phyloP scores from a whole-genome alignment of 306 rosid species.

The Ammopiptanthus mongolicus region DNA sequence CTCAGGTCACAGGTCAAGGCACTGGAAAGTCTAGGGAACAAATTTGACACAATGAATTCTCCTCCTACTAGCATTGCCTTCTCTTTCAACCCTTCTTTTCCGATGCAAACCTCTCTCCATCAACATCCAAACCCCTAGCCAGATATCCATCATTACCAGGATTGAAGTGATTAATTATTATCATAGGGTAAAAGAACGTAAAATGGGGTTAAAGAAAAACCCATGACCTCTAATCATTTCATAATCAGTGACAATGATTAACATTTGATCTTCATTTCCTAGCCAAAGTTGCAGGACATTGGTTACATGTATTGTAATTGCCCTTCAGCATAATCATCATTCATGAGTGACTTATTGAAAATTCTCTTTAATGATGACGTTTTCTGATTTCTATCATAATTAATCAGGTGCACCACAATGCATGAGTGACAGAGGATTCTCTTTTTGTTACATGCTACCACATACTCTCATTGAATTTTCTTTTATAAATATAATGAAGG shows the following conservation, averaged over 20 bases:
- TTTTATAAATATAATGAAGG: neutral
- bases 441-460: constrained; percentile 6
- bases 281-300: constrained; percentile 5
- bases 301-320: constrained; percentile 22
- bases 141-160: constrained; percentile 28
- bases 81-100: constrained; percentile 74
- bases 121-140: constrained; percentile 28
- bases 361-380: neutral
- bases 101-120: constrained; percentile 51
- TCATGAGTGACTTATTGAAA: constrained; percentile 28
- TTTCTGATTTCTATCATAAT: constrained; percentile 11
- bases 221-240: constrained; percentile 33
- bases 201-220: neutral
- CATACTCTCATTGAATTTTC: constrained; percentile 10
- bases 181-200: neutral
- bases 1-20: constrained; percentile 78
- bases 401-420: constrained; percentile 26
- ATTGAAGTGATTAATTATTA: neutral
- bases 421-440: neutral
- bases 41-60: constrained; percentile 53
- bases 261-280: constrained; percentile 31
- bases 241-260: constrained; percentile 32
- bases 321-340: constrained; percentile 25
- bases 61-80: constrained; percentile 60
- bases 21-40: constrained; percentile 67